Evolutionary conservation across 441 rosid genomes (phyloP), one percentile per base, ranked within the genome.

Genomic region (Breynia disticha): DNA sequence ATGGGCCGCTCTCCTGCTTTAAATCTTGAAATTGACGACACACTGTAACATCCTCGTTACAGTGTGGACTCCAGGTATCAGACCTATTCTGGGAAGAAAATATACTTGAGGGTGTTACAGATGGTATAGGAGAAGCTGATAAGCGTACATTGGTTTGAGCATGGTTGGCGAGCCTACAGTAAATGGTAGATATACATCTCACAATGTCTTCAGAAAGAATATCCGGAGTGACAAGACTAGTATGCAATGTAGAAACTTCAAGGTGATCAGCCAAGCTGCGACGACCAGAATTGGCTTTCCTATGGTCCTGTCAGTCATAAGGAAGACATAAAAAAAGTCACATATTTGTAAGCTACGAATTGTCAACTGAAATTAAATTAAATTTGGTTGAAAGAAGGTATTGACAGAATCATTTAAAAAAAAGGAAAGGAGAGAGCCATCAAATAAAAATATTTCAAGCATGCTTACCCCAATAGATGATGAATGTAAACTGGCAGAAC

Each of bases 161-260:
- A 47, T 58, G 72, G 45, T 61, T 68, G 28, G 82, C 70, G 44
- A 89, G 80, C 57, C 81, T 72, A 74, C 75, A 71, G 66, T 83
- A 89, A 63, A 86, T 81, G 65, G 86, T 79, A 59, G 86, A 79
- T 67, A 86, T 79, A 79, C 95, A 89, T 76, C 76, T 76, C 57
- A 86, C 56, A 46, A 82, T 80, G 41, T 89, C 83, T 70, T 84
- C 88, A 24, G 93, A 86, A 45, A 86, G 86, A 49, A 72, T 74
- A 63, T 79, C 87, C 11, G 87, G 85, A 24, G 76, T 71, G 46
- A 48, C 51, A 45, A 54, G 42, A 66, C 64, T 39, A 32, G 62
- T 57, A 7, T 71, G 70, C 1, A 67, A 54, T 38, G 56, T 51
- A 37, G 79, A 73, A 58, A 73, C 60, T 19, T 85, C 75, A 4